Conservation (phyloP, 1,284 basidiomycete genomes). For the Apiotrichum siamense region DNA sequence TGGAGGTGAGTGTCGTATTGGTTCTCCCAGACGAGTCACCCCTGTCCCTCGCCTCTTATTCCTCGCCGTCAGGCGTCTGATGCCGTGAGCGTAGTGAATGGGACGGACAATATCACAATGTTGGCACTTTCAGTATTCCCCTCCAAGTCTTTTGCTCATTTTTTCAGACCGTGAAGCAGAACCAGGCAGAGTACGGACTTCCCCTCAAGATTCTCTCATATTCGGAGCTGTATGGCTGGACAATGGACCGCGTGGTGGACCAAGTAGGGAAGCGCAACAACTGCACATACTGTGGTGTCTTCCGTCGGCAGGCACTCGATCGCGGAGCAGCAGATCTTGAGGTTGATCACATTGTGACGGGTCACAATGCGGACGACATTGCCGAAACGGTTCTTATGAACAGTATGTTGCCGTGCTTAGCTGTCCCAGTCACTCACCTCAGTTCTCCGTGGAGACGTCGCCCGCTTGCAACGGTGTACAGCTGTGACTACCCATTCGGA, state of each 20-base stretch:
- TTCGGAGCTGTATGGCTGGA: constrained; percentile 96
- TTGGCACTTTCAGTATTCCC: neutral
- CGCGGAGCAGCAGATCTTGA: constrained; percentile 80
- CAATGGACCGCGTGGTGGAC: constrained; percentile 93
- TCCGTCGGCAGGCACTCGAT: constrained; percentile 91
- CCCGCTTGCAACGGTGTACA: constrained; percentile 86
- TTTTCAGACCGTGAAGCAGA: constrained; percentile 86
- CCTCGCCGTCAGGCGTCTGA: too few species aligned
- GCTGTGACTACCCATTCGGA: constrained; percentile 88
- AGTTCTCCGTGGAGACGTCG: constrained; percentile 98
- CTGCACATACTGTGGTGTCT: constrained; percentile 98
- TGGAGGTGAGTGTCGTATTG: constrained; percentile 60
- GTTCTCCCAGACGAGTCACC: too few species aligned
- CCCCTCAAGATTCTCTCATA: constrained; percentile 96
- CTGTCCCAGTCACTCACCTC: neutral
- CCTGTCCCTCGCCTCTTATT: too few species aligned
- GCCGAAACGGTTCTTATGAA: constrained; percentile 99
- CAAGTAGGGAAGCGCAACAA: constrained; percentile 97
- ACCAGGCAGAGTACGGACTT: constrained; percentile 89
- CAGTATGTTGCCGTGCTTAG: constrained; percentile 54
- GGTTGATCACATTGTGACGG: constrained; percentile 97
- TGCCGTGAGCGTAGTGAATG: too few species aligned
- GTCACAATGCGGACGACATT: constrained; percentile 98
- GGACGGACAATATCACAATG: too few species aligned
- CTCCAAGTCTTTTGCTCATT: neutral